Evolutionary conservation across 148 eudicot species (phyloP).

Genomic region (Chenopodium suecicum): DNA sequence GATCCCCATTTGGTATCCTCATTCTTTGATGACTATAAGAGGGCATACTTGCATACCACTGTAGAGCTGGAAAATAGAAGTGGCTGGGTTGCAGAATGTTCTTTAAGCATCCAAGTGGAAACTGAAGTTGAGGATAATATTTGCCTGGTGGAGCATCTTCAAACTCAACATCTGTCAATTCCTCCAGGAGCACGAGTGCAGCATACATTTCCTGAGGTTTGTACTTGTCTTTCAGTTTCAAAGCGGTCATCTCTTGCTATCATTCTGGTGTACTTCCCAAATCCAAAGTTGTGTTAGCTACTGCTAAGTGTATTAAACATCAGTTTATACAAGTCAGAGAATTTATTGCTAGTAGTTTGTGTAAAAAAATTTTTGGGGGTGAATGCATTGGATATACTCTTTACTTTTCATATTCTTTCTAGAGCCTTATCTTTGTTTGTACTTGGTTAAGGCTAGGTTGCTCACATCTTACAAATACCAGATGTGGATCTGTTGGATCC

Average conservation of each 20-base stretch:
- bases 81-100: constrained; percentile 65
- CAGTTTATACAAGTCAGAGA: neutral
- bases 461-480: neutral
- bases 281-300: neutral
- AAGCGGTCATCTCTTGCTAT: constrained; percentile 1
- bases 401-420: neutral
- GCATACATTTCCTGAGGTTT: constrained; percentile 81
- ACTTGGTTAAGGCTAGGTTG: neutral
- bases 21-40: constrained; percentile 75
- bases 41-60: constrained; percentile 78
- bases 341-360: neutral
- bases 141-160: constrained; percentile 74
- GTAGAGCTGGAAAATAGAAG: constrained; percentile 77
- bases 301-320: neutral
- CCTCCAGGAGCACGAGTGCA: constrained; percentile 68
- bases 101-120: constrained; percentile 74
- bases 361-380: neutral
- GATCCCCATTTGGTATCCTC: constrained; percentile 97
- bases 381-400: constrained; percentile 4
- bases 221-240: constrained; percentile 23
- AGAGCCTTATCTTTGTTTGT: constrained; percentile 1
- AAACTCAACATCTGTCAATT: constrained; percentile 60
- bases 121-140: constrained; percentile 65
- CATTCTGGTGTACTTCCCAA: neutral
- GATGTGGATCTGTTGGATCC: neutral